Conservation (phyloP, 1,284 basidiomycete species). For the Amylostereum chailletii region DNA sequence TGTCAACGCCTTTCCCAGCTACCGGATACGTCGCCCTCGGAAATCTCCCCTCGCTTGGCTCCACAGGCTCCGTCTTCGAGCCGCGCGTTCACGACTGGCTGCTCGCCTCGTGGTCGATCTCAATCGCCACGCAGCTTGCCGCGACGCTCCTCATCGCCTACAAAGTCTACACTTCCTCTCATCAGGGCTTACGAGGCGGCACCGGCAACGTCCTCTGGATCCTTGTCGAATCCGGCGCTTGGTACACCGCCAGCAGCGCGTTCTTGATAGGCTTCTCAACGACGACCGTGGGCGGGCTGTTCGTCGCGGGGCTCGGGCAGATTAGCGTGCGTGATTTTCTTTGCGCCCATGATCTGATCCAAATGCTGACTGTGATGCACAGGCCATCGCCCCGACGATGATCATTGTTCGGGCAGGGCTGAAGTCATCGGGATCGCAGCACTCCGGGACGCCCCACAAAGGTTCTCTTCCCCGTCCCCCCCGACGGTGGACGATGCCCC, state of each 20-base stretch:
- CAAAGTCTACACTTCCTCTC: neutral
- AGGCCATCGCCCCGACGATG: constrained; percentile 6
- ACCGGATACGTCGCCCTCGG: constrained; percentile 3
- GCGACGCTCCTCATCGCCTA: constrained; percentile 7
- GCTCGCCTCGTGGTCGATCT: constrained; percentile 4
- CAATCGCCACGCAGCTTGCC: constrained; percentile 7
- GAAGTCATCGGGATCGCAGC: neutral
- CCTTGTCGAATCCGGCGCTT: constrained; percentile 6
- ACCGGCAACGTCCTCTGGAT: constrained; percentile 4
- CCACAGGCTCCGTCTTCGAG: neutral
- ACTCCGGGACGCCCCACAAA: neutral
- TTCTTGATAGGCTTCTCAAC: constrained; percentile 5
- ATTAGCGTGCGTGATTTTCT: constrained; percentile 3
- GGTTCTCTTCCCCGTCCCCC: neutral
- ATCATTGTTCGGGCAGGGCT: constrained; percentile 6
- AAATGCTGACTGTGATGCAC: neutral
- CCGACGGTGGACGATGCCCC: no score
- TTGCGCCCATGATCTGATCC: neutral
- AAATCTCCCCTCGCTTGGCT: neutral
- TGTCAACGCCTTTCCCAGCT: neutral
- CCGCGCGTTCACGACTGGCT: constrained; percentile 2
- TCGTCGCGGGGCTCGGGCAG: constrained; percentile 2
- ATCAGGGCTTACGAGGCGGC: neutral
- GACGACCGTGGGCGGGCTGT: constrained; percentile 2
- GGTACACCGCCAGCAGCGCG: constrained; percentile 2